Conservation (phyloP, 495 filamentous ascomycete species). For the Hypoxylon lenormandii region DNA sequence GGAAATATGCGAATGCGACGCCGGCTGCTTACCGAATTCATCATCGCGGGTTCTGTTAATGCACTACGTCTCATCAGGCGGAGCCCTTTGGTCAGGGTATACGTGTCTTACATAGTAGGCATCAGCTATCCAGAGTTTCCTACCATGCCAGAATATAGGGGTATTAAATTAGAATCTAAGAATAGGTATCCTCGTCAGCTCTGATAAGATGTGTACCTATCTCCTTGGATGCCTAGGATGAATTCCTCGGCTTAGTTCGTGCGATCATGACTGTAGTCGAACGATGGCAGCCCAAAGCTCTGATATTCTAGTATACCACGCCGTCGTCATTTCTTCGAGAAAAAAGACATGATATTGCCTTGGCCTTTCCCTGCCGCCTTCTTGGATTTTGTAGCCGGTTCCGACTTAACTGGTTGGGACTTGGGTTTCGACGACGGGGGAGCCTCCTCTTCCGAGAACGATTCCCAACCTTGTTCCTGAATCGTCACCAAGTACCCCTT, state of each 20-base stretch:
- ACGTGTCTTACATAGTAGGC: too few species aligned
- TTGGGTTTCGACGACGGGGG: constrained; percentile 67
- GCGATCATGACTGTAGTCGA: neutral
- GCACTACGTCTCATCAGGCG: too few species aligned
- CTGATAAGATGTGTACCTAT: too few species aligned
- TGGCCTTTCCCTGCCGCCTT: constrained; percentile 73
- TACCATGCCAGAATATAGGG: too few species aligned
- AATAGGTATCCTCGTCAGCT: too few species aligned
- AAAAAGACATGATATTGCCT: constrained; percentile 94
- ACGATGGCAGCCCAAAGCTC: neutral
- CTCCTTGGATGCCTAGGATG: too few species aligned
- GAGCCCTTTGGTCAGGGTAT: too few species aligned
- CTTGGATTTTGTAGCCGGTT: constrained; percentile 62
- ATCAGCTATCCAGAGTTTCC: too few species aligned
- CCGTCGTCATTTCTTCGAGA: constrained; percentile 75
- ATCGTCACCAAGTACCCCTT: constrained; percentile 95
- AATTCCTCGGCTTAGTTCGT: neutral
- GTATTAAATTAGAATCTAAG: too few species aligned
- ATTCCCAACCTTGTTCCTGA: constrained; percentile 91
- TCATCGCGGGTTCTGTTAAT: too few species aligned
- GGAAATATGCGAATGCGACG: too few species aligned
- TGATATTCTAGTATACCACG: neutral
- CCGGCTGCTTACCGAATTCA: too few species aligned
- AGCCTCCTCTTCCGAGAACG: constrained; percentile 89
- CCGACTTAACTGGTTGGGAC: constrained; percentile 45